Base-by-base conservation (phyloP, 1,139 yeast genomes). In the Pichia sp. region DNA sequence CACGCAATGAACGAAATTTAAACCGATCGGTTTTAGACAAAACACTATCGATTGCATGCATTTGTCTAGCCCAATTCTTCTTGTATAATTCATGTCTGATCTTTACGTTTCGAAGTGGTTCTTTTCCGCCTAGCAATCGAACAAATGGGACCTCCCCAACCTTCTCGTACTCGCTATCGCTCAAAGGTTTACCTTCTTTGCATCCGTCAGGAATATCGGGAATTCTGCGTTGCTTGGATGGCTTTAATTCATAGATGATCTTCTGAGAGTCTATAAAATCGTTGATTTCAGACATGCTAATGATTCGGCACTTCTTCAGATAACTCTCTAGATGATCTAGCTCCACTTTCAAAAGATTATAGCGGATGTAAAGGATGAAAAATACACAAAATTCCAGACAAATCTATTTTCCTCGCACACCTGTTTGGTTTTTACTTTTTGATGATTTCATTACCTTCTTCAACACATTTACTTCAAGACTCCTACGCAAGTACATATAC, bases 51-150 rank as follows among this genome's bases (percentile, higher is more conserved):
- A 78, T 78, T 54, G 70, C 70, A 8, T 57, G 59, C 52, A 67
- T 60, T 61, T 75, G 83, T 50, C 61, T 62, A 2, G 65, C 58
- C 82, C 79, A 77, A 15, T 74, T 68, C n/a, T 62, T 59, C 11
- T 67, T 60, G 60, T 72, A 80, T n/a, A 77, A 57, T 5, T 67
- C 60, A 64, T 72, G 77, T 38, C 87, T 65, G 19, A 67, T 63
- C 16, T 62, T 49, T 13, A 72, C 74, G 52, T 75, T 70, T 3
- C 62, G 67, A 1, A 59, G 55, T 0, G 77, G 69, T 57, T 81
- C 85, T 2, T 66, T 58, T 0, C 81, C 82, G 15, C 67, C 64
- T 40, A 77, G 63, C 3, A 80, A 67, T 45, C 65, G 62, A 8
- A 71, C 54, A 57, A 79, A 77, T 5, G 81, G 79, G 0, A 62